These are phyloP conservation scores for Hyaloscypha variabilis DNA, from an alignment of 495 filamentous ascomycete genomes.

Conservation along the genomic window DNA sequence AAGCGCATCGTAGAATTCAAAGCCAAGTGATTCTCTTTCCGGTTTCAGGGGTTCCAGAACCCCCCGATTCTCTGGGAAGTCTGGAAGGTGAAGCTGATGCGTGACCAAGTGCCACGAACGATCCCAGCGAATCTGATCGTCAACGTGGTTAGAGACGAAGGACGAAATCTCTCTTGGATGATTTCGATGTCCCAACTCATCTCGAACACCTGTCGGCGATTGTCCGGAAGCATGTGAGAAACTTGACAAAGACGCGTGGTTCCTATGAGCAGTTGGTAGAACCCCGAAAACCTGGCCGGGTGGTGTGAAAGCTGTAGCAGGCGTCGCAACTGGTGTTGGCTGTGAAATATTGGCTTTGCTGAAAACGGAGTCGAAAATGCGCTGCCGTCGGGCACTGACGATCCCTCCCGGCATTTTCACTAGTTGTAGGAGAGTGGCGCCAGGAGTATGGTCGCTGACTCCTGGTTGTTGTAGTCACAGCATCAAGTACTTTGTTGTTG, in stretches of 20 bases:
- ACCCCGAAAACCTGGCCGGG: constrained; percentile 43
- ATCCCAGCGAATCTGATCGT: constrained; percentile 65
- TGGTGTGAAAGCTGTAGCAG: constrained; percentile 37
- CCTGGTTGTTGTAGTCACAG: neutral
- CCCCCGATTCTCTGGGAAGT: constrained; percentile 31
- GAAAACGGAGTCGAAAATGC: constrained; percentile 56
- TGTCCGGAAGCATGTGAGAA: too few relatives aligned
- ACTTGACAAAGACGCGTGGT: too few relatives aligned
- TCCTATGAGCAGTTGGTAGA: constrained; percentile 11
- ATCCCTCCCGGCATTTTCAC: constrained; percentile 17
- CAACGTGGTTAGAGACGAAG: constrained; percentile 21
- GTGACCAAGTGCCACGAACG: constrained; percentile 72
- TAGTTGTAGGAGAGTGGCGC: neutral
- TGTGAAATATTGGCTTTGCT: constrained; percentile 37
- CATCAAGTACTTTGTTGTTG: neutral
- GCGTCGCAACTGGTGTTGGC: constrained; percentile 45
- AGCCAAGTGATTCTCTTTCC: constrained; percentile 18
- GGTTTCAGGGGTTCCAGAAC: constrained; percentile 42
- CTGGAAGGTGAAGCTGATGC: constrained; percentile 55
- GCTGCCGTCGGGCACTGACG: constrained; percentile 29
- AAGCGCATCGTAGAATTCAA: constrained; percentile 43
- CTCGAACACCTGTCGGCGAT: neutral
- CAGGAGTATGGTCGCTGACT: neutral
- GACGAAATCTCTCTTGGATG: neutral
- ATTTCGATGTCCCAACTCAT: constrained; percentile 9